Evolutionary conservation across 805 yeast species (phyloP), one percentile per base, ranked within the genome.

Genomic region (Candida vartiovaarae): DNA sequence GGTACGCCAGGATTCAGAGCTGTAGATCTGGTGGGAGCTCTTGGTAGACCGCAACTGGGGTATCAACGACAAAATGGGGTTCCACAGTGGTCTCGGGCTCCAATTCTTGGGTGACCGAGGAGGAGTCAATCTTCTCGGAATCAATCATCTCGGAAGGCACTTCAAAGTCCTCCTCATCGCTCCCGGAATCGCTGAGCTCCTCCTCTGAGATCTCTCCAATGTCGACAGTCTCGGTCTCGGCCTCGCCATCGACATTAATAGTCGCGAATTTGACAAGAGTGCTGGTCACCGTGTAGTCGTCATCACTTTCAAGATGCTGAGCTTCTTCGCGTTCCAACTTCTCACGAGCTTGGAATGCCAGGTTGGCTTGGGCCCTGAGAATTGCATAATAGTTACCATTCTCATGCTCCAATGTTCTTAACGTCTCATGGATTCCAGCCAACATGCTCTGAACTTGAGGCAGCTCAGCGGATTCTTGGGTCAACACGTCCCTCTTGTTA

Each of bases 321-420:
- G 36, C 50, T 11, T 48, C 53, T 15, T 49, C 53, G 34, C 57
- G 59, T 53, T 70, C 79, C 32, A 54, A 61, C 39, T 62, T 66
- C 54, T 78, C 82, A 49, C 82, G 72, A 32, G 58, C 56, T 56
- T 78, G 83, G 59, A 78, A 78, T 30, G 72, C 75, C 35, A 78
- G 42, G 52, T 78, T 78, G 20, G 81, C 81, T 54, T 74, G 70
- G 7, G 83, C 76, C 57, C 82, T 70, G 45, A 76, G 59, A 31
- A 78, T 68, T 30, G 76, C 72, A 48, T 80, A 64, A 54, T 77
- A 80, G 39, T 78, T 80, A 15, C 77, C 80, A 42, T 80, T 74
- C 54, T 84, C 93, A 38, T 75, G 70, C 29, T 72, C 56, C 39
- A 84, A 57, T 11, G 75, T 64, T 36, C 67, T 65, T 40, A 81